These are phyloP conservation scores for Immersiella caudata DNA, from an alignment of 495 filamentous ascomycete species.

Conservation along the genomic window DNA sequence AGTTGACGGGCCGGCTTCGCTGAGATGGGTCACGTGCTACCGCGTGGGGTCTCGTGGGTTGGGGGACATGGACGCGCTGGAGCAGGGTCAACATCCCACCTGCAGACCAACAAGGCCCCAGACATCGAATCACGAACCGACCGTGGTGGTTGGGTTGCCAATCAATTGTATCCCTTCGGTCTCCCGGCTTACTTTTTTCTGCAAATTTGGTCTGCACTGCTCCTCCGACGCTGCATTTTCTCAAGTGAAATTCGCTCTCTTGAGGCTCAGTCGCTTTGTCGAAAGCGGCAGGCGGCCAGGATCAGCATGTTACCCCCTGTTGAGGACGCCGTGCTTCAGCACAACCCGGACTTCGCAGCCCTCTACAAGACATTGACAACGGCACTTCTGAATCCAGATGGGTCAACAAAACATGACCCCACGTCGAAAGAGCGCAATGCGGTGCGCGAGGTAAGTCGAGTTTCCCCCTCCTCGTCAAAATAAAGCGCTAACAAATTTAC, in stretches of 20 bases:
- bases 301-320: conserved; percentile 66
- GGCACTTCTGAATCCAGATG: conserved; percentile 62
- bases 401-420: conserved; percentile 60
- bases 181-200: no score
- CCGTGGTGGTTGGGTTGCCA: not conserved
- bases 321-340: conserved; percentile 61
- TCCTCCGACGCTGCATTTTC: not conserved
- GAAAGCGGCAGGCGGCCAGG: not conserved
- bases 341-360: conserved; percentile 66
- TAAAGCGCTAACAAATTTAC: not conserved
- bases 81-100: not conserved
- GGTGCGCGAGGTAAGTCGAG: conserved; percentile 53
- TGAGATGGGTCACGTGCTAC: conserved; percentile 30
- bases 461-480: not conserved
- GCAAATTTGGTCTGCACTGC: no score
- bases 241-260: not conserved
- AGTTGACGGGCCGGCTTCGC: conserved; percentile 6
- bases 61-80: not conserved
- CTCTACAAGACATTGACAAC: conserved; percentile 64
- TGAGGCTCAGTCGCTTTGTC: not conserved
- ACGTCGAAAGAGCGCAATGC: conserved; percentile 56
- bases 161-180: not conserved
- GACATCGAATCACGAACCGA: no score
- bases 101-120: not conserved
- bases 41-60: conserved; percentile 19